Evolutionary conservation across 768 basidiomycete genomes (phyloP).

Genomic region (Phlegmacium glaucopus): DNA sequence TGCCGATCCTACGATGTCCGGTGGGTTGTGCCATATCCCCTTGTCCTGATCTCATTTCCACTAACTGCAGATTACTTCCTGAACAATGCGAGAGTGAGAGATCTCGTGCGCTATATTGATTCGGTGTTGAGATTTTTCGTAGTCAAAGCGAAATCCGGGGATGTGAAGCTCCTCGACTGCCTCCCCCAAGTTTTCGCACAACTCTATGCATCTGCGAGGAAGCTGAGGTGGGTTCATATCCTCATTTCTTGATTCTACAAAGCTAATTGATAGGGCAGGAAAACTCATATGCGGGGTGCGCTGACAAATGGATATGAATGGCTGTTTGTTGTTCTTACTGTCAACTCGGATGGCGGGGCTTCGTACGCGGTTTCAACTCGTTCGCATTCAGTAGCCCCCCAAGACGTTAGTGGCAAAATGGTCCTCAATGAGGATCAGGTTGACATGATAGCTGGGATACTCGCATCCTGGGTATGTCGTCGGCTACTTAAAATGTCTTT

Average conservation of each 20-base stretch:
- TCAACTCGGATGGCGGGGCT: conserved; percentile 19
- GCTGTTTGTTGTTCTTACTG: conserved; percentile 19
- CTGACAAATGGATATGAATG: conserved; percentile 20
- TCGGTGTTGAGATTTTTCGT: conserved; percentile 17
- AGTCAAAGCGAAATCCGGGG: conserved; percentile 16
- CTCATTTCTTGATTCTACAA: conserved; percentile 9
- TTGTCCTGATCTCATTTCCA: no score
- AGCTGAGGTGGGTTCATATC: conserved; percentile 14
- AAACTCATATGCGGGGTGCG: conserved; percentile 16
- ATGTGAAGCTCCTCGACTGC: conserved; percentile 12
- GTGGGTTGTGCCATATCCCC: no score
- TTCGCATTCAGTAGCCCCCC: conserved; percentile 12
- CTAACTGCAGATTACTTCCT: conserved; percentile 3
- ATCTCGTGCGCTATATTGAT: conserved; percentile 10
- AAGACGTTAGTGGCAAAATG: conserved; percentile 3
- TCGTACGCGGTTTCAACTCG: conserved; percentile 15
- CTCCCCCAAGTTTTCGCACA: conserved; percentile 13
- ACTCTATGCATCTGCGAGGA: conserved; percentile 15
- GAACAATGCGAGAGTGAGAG: conserved; percentile 7
- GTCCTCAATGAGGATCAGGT: neutral
- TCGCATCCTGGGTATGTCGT: conserved; percentile 13
- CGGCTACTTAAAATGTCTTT: neutral
- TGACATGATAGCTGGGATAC: conserved; percentile 11
- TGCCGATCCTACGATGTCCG: conserved; percentile 3
- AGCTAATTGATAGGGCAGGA: conserved; percentile 10